Evolutionary conservation across 2,329 filamentous ascomycete genomes (phyloP), one percentile per base, ranked within the genome.

Genomic region (Diaporthe sp.): DNA sequence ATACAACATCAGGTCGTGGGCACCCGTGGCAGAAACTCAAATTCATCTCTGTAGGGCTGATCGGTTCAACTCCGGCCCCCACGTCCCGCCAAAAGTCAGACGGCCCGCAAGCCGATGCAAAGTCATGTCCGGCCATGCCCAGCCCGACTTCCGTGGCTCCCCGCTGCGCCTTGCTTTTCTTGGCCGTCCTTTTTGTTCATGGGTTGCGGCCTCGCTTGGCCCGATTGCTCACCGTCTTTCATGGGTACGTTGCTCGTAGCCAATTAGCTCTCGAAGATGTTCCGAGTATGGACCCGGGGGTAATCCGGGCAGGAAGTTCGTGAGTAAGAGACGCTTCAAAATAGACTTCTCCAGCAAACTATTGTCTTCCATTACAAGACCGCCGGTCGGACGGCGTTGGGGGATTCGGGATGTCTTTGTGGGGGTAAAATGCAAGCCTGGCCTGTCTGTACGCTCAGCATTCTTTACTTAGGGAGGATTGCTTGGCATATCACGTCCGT

Each of bases 1-100:
- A 25, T 33, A 52, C 64, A 67, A 15, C 30, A 28, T 38, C 19
- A 67, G 52, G 19, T 52, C 45, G 38, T 64, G 9, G 15, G n/a
- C 33, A 17, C 33, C 22, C 19, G 40, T 22, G 40, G 10, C 19
- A 52, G 30, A 13, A 52, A 19, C 30, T 15, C 64, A 67, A 8
- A 3, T 52, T 52, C 61, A 52, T 52, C 64, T 52, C 45, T 30
- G 64, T 50, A 67, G 45, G 64, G 64, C 64, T 67, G 64, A 52
- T 67, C 64, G 64, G 64, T 15, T 52, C 28, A 52, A 38, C 8
- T 25, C 64, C 64, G 64, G 64, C 64, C 64, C 64, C 64, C 64
- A 67, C n/a, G 64, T 2, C 12, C 64, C 22, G 8, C 9, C 22
- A 7, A 30, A 30, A 17, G 64, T 52, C 33, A 40, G 64, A 67